phyloP scores from a whole-genome alignment of 1,139 yeast genomes.

The Suhomyces coccinellae region DNA sequence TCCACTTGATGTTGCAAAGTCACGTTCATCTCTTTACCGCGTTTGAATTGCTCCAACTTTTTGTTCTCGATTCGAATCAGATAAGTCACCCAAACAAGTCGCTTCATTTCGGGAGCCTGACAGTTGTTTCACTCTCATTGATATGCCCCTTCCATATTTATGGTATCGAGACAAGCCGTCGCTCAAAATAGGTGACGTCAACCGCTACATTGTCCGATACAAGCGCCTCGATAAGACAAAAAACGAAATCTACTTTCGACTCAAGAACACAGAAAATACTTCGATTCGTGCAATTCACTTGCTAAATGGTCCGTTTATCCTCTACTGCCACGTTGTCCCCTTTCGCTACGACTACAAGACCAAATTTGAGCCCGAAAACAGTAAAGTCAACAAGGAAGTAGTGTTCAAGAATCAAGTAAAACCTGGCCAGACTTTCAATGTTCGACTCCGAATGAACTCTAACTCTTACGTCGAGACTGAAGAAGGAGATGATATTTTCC shows the following conservation, averaged over 20 bases:
- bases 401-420: constrained; percentile 47
- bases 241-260: constrained; percentile 34
- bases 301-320: constrained; percentile 59
- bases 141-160: constrained; percentile 16
- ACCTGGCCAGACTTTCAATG: constrained; percentile 63
- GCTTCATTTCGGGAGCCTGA: too few species aligned
- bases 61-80: too few species aligned
- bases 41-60: too few species aligned
- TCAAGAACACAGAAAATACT: constrained; percentile 53
- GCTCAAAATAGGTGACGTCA: constrained; percentile 41
- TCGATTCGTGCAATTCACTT: constrained; percentile 55
- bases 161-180: constrained; percentile 45
- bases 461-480: constrained; percentile 32
- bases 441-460: constrained; percentile 46
- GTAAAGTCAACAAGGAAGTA: constrained; percentile 30
- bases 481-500: constrained; percentile 16
- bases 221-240: constrained; percentile 20
- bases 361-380: constrained; percentile 29
- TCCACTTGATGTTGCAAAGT: not conserved
- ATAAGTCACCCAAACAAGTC: too few species aligned
- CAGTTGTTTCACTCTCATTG: not conserved
- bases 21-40: not conserved
- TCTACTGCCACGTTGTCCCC: constrained; percentile 62
- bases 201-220: constrained; percentile 35
- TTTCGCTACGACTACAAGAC: constrained; percentile 41